phyloP scores from a whole-genome alignment of 306 rosid genomes.

The Quercus parvula region DNA sequence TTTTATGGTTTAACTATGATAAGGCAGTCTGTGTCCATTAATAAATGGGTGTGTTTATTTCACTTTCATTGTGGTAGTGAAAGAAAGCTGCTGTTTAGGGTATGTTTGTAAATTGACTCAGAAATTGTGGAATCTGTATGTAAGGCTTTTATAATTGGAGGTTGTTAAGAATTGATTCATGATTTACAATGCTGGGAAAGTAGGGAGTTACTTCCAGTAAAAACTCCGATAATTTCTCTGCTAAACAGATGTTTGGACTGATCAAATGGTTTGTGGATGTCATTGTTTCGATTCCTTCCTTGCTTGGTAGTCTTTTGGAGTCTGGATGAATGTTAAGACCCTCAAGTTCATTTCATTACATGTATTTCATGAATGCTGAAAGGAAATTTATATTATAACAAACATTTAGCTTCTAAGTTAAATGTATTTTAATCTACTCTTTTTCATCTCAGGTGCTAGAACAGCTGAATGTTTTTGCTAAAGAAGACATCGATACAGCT shows the following conservation, averaged over 20 bases:
- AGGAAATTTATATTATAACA: neutral
- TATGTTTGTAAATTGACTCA: neutral
- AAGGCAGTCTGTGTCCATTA: neutral
- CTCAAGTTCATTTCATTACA: neutral
- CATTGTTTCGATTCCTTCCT: neutral
- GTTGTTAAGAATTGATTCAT: neutral
- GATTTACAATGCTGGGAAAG: neutral
- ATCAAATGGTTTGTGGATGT: neutral
- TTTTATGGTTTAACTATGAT: neutral
- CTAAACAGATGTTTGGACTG: neutral
- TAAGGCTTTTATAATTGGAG: neutral
- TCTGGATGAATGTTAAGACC: neutral
- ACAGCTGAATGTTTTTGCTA: constrained; percentile 78
- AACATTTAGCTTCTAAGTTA: neutral
- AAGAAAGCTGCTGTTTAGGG: too few relatives aligned
- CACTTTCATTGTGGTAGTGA: neutral
- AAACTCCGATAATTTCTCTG: neutral
- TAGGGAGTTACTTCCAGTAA: neutral
- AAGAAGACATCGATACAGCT: constrained; percentile 73
- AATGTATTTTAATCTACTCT: neutral
- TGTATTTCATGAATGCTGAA: neutral
- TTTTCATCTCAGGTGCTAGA: constrained; percentile 59
- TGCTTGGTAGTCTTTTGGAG: neutral
- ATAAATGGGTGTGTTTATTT: neutral
- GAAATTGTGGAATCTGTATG: neutral